Evolutionary conservation across 345 rosid species (phyloP).

Genomic region (Noccaea bulbosa): DNA sequence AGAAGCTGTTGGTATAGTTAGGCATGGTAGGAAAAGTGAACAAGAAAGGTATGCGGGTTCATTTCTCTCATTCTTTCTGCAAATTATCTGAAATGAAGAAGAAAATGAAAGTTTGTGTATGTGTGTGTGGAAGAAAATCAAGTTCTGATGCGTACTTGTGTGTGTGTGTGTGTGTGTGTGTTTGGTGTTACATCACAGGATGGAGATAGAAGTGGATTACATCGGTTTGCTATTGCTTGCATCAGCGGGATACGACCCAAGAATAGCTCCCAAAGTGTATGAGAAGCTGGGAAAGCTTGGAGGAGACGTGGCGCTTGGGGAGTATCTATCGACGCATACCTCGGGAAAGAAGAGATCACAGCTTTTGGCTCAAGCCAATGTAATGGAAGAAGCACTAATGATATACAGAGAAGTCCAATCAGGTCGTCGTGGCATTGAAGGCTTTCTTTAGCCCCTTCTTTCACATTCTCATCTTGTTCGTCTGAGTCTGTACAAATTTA

Average conservation of each 20-base stretch:
- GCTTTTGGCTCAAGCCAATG: conserved; percentile 71
- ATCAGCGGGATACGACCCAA: conserved; percentile 84
- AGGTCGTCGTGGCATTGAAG: conserved; percentile 65
- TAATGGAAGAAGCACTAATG: conserved; percentile 88
- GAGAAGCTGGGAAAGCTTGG: too few relatives aligned
- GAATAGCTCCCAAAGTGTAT: too few relatives aligned
- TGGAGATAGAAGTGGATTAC: conserved; percentile 97
- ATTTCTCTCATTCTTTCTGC: too few relatives aligned
- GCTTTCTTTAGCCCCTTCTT: conserved; percentile 60
- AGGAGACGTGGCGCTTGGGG: too few relatives aligned
- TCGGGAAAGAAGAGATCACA: conserved; percentile 83
- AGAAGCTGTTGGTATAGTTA: conserved; percentile 16
- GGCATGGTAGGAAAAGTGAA: background rate
- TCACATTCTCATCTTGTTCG: background rate
- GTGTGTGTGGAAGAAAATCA: conserved; percentile 1
- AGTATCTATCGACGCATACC: too few relatives aligned
- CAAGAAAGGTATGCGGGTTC: too few relatives aligned
- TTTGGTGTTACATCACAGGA: conserved; percentile 53
- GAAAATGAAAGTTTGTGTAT: background rate
- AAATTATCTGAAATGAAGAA: background rate
- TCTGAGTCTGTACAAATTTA: conserved; percentile 10
- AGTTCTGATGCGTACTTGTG: too few relatives aligned
- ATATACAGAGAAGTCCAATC: conserved; percentile 66
- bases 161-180: conserved; percentile 1
- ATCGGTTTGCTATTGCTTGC: conserved; percentile 81